Conservation (phyloP, 768 basidiomycete genomes). For the Sistotremastrum niveocremeum region DNA sequence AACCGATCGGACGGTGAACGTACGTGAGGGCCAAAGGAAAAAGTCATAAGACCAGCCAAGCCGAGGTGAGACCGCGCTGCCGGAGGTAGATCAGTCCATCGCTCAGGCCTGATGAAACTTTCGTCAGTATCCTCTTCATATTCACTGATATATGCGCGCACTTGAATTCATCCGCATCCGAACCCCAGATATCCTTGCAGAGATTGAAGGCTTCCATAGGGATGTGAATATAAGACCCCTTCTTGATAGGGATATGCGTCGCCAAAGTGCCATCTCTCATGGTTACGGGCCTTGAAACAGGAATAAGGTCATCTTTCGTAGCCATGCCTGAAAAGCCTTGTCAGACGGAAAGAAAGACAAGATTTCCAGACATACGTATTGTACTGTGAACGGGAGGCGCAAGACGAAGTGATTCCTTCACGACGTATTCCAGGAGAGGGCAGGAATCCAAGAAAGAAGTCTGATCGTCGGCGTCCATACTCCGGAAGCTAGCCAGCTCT, state of each 20-base stretch:
- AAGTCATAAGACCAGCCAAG: conserved; percentile 37
- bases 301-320: conserved; percentile 37
- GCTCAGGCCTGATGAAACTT: conserved; percentile 29
- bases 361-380: conserved; percentile 5
- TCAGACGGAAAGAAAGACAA: conserved; percentile 7
- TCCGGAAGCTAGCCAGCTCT: conserved; percentile 15
- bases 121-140: conserved; percentile 1
- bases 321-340: conserved; percentile 25
- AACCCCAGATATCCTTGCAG: conserved; percentile 39
- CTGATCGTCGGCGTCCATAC: background rate
- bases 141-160: conserved; percentile 15
- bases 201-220: conserved; percentile 44
- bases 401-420: conserved; percentile 16
- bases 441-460: conserved; percentile 10
- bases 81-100: conserved; percentile 32
- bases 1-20: background rate
- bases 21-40: conserved; percentile 33
- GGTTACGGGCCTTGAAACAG: conserved; percentile 28
- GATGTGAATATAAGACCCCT: conserved; percentile 43
- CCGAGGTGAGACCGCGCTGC: conserved; percentile 30
- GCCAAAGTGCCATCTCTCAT: conserved; percentile 24
- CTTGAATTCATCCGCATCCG: conserved; percentile 41
- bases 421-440: conserved; percentile 19
- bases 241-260: conserved; percentile 25
- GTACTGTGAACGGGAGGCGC: conserved; percentile 14